A percentile compares a stretch with the other conserved stretches of the same genome.
Conservation (phyloP, 1,284 basidiomycete genomes). For the Clitocybe nebularis region DNA sequence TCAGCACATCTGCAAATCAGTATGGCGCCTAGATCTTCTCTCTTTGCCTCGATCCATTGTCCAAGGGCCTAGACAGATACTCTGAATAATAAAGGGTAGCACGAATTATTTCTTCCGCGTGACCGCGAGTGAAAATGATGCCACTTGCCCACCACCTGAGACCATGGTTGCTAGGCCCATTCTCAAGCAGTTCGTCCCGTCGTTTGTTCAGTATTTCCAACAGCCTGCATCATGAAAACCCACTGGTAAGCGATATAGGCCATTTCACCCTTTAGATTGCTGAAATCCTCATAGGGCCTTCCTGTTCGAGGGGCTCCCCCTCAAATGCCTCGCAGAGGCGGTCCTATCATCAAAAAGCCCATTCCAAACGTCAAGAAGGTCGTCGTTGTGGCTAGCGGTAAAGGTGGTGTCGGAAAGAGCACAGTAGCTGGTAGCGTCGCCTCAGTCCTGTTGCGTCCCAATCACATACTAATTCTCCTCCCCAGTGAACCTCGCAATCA, state of each 20-base stretch:
- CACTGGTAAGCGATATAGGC: slow-evolving; percentile 22
- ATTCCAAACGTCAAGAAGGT: slow-evolving; percentile 72
- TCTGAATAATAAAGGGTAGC: too few relatives aligned
- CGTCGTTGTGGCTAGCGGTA: slow-evolving; percentile 89
- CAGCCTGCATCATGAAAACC: slow-evolving; percentile 29
- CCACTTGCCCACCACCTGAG: neutral
- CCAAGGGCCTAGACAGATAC: too few relatives aligned
- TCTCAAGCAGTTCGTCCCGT: neutral
- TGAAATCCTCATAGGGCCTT: slow-evolving; percentile 13
- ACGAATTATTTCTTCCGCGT: too few relatives aligned
- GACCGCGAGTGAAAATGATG: too few relatives aligned
- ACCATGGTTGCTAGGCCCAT: neutral
- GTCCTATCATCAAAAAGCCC: slow-evolving; percentile 48
- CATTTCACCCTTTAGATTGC: neutral
- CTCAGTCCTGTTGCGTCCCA: slow-evolving; percentile 1
- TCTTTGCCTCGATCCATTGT: too few relatives aligned
- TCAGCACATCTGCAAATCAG: too few relatives aligned
- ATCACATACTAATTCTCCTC: neutral
- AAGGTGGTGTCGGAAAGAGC: slow-evolving; percentile 97
- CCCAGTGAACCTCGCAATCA: slow-evolving; percentile 17
- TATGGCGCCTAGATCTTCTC: too few relatives aligned
- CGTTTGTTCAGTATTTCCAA: slow-evolving; percentile 16
- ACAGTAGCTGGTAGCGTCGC: slow-evolving; percentile 75
- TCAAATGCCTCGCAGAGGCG: slow-evolving; percentile 58
- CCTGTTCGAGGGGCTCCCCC: slow-evolving; percentile 33